These are phyloP conservation scores for Candida freyschussii DNA, from an alignment of 1,139 yeast genomes.

Conservation along the genomic window DNA sequence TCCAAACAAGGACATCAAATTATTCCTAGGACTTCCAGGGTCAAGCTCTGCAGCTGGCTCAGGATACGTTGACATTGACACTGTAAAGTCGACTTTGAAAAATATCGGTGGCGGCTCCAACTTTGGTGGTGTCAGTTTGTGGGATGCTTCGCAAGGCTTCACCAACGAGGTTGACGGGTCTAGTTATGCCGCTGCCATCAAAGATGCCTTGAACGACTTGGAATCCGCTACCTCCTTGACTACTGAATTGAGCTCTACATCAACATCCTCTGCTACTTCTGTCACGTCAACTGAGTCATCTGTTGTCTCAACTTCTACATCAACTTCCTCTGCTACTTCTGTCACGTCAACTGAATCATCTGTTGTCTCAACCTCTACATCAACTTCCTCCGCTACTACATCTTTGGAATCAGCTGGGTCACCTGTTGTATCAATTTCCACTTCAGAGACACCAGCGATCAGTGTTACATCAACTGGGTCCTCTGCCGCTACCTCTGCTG, in stretches of 20 bases:
- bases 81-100: slow-evolving; percentile 34
- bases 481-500: slow-evolving; percentile 14
- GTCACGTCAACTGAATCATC: slow-evolving; percentile 11
- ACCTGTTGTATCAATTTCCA: background rate
- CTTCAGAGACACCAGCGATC: too few species aligned
- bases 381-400: slow-evolving; percentile 1
- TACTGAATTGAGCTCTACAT: slow-evolving; percentile 9
- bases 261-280: slow-evolving; percentile 17
- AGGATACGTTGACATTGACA: slow-evolving; percentile 54
- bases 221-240: slow-evolving; percentile 19
- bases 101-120: slow-evolving; percentile 38
- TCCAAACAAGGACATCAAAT: slow-evolving; percentile 63
- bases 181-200: slow-evolving; percentile 30
- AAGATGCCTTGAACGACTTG: slow-evolving; percentile 26
- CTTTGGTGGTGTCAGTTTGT: slow-evolving; percentile 83
- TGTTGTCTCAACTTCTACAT: slow-evolving; percentile 5
- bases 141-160: slow-evolving; percentile 88
- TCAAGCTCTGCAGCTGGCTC: slow-evolving; percentile 61
- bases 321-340: slow-evolving; percentile 13
- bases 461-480: background rate
- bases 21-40: slow-evolving; percentile 75
- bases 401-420: slow-evolving; percentile 13
- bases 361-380: slow-evolving; percentile 9
- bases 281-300: slow-evolving; percentile 13
- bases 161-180: slow-evolving; percentile 45